Evolutionary conservation across 441 rosid species (phyloP), one percentile per base, ranked within the genome.

Genomic region (Flueggea neowawraea): DNA sequence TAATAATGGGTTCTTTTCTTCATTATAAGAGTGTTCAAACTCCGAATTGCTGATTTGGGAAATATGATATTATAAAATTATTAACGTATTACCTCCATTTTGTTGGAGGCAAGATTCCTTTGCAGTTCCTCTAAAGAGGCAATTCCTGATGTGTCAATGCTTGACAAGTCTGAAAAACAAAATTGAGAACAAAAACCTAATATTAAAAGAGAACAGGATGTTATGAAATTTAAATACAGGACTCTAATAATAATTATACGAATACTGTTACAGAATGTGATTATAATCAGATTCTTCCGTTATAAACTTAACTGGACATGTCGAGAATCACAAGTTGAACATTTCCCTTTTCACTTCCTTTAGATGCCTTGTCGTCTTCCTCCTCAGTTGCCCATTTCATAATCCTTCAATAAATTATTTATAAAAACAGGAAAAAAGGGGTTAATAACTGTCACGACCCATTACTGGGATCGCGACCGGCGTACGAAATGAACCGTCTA

Each of bases 111-210:
- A 32, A 93, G 80, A 61, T 75, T 75, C 73, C 73, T 76, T 16
- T 79, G 81, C 16, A 93, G 82, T 70, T 93, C 97, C 57, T 71
- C 79, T n/a, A 93, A 66, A 12, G 96, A 80, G 66, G 89, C 79
- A 41, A 93, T 84, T 58, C 96, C 98, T 2, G 98, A 87, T 54
- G 86, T 84, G 52, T 93, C 98, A 0, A 93, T 78, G 78, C 78
- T 91, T 69, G 77, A 67, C 63, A 93, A 67, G 81, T 79, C 97
- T 93, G 60, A 36, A 36, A 36, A 8, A 31, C 41, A 72, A 7
- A 12, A 6, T 22, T 14, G 14, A 31, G 10, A 57, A 10, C 6
- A 6, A 6, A 9, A 7, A 56, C 31, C 47, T 22, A 60, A 4
- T 50, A 48, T 13, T 36, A 36, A 36, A 36, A 36, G 41, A 36